Conservation (phyloP, 352 stramenopile species). For the Phytopythium sindhum region DNA sequence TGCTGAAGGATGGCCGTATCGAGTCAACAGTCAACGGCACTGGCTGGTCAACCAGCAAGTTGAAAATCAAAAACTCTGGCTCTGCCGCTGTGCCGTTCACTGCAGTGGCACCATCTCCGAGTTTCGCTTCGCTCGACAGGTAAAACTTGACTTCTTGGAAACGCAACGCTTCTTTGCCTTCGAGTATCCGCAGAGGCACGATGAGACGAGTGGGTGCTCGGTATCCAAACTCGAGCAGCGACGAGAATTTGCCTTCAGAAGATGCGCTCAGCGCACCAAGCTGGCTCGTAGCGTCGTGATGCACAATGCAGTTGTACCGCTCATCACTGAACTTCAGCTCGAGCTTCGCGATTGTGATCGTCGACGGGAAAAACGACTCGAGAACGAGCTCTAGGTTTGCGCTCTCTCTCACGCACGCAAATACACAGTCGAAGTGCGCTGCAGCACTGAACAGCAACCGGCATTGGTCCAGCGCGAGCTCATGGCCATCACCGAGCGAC, state of each 20-base stretch:
- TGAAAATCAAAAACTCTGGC: constrained; percentile 57
- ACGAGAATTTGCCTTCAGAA: constrained; percentile 33
- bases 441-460: constrained; percentile 45
- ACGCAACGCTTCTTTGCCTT: constrained; percentile 45
- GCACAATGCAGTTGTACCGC: constrained; percentile 61
- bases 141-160: constrained; percentile 70
- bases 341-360: constrained; percentile 55
- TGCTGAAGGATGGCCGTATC: constrained; percentile 40
- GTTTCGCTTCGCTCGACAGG: constrained; percentile 15
- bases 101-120: not conserved
- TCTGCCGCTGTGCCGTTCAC: constrained; percentile 10
- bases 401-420: constrained; percentile 65
- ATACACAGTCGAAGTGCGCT: constrained; percentile 60
- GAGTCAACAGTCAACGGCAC: constrained; percentile 29
- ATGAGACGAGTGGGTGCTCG: constrained; percentile 30
- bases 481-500: constrained; percentile 35
- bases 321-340: constrained; percentile 76
- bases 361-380: constrained; percentile 51
- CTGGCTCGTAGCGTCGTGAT: constrained; percentile 27
- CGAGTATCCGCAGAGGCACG: constrained; percentile 52
- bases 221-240: constrained; percentile 48
- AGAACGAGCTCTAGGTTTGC: constrained; percentile 47
- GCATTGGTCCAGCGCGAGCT: constrained; percentile 48
- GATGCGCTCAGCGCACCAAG: constrained; percentile 6
- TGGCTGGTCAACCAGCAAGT: constrained; percentile 42